phyloP scores from a whole-genome alignment of 148 eudicot genomes.

The Suaeda aralocaspica region DNA sequence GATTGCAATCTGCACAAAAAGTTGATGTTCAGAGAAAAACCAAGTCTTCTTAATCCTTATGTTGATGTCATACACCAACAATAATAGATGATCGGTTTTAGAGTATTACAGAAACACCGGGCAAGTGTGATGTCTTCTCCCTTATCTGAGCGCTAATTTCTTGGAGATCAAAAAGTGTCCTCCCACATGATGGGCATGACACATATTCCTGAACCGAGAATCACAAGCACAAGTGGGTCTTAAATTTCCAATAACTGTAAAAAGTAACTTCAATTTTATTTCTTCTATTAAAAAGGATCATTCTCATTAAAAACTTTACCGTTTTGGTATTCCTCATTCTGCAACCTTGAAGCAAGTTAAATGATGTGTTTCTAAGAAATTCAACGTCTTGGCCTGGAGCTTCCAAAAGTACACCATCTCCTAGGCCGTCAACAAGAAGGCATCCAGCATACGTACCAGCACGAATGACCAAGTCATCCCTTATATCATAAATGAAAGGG shows the following conservation, averaged over 20 bases:
- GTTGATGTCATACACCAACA: conserved; percentile 4
- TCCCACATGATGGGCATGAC: conserved; percentile 99
- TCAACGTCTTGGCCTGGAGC: conserved; percentile 85
- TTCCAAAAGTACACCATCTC: conserved; percentile 89
- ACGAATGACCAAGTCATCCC: conserved; percentile 90
- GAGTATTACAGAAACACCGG: conserved; percentile 92
- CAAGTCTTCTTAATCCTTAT: not conserved
- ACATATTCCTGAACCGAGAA: conserved; percentile 72
- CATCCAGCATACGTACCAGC: conserved; percentile 94
- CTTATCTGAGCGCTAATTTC: conserved; percentile 91
- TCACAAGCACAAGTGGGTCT: not conserved
- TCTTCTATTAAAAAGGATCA: not conserved
- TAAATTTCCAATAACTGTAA: not conserved
- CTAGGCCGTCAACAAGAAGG: conserved; percentile 95
- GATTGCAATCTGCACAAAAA: conserved; percentile 76
- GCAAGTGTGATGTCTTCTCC: conserved; percentile 94
- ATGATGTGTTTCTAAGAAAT: conserved; percentile 84
- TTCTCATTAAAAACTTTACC: conserved; percentile 33
- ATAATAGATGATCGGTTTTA: conserved; percentile 15
- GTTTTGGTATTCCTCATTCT: conserved; percentile 99
- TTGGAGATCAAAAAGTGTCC: conserved; percentile 94
- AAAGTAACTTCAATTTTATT: not conserved
- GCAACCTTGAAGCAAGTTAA: conserved; percentile 98
- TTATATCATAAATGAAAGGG: conserved; percentile 20
- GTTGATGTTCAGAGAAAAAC: conserved; percentile 1